A percentile compares a stretch with the other conserved stretches of the same genome.
Conservation (phyloP, 495 filamentous ascomycete species). For the Daldinia vernicosa region DNA sequence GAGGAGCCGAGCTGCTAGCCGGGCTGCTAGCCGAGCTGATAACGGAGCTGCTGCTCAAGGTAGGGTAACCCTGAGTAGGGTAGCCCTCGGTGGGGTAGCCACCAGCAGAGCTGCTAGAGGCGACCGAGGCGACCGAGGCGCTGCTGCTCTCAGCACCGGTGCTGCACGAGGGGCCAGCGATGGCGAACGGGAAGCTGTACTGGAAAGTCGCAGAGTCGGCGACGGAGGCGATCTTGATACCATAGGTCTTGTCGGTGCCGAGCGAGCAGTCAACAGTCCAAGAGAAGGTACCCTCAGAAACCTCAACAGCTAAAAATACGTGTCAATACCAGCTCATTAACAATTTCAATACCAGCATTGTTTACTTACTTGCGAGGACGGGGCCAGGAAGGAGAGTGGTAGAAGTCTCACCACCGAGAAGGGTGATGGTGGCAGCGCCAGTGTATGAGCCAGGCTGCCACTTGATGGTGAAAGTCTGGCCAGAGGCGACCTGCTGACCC, state of each 20-base stretch:
- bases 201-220: slow-evolving; percentile 53
- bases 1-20: slow-evolving; percentile 1
- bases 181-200: slow-evolving; percentile 61
- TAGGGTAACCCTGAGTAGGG: slow-evolving; percentile 4
- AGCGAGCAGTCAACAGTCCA: slow-evolving; percentile 54
- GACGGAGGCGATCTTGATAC: slow-evolving; percentile 53
- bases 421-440: slow-evolving; percentile 47
- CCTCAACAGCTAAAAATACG: slow-evolving; percentile 41
- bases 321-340: slow-evolving; percentile 24
- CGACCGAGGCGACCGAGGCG: slow-evolving; percentile 2
- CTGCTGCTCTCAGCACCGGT: slow-evolving; percentile 9
- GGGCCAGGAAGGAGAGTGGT: slow-evolving; percentile 41
- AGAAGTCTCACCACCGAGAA: slow-evolving; percentile 51
- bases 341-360: not conserved
- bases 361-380: slow-evolving; percentile 53
- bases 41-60: slow-evolving; percentile 12
- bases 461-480: slow-evolving; percentile 48
- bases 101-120: slow-evolving; percentile 12
- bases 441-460: slow-evolving; percentile 42
- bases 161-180: slow-evolving; percentile 46
- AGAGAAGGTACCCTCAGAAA: slow-evolving; percentile 41
- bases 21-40: slow-evolving; percentile 18
- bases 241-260: slow-evolving; percentile 53
- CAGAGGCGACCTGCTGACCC: slow-evolving; percentile 51
- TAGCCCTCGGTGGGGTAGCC: not conserved